phyloP scores from a whole-genome alignment of 1,139 yeast genomes.

The Candida buenavistaensis region DNA sequence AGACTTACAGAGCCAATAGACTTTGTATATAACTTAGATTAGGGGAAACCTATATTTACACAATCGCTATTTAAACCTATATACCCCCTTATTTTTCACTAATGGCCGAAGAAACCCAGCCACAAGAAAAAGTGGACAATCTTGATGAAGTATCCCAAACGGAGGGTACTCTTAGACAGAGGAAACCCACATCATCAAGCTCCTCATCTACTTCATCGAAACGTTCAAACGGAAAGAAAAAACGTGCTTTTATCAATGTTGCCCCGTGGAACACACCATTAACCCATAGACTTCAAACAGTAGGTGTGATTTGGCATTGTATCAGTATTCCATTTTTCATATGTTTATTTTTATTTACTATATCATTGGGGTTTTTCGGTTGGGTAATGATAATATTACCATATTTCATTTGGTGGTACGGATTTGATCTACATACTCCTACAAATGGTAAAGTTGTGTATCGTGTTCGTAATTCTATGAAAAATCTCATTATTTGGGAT shows the following conservation, averaged over 20 bases:
- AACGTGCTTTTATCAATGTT: constrained; percentile 26
- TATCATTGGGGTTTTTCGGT: constrained; percentile 63
- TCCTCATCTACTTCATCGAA: constrained; percentile 1
- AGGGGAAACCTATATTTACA: too few relatives aligned
- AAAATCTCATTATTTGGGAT: constrained; percentile 65
- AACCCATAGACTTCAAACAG: constrained; percentile 62
- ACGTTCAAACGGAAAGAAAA: constrained; percentile 5
- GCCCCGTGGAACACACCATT: constrained; percentile 61
- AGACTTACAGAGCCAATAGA: too few relatives aligned
- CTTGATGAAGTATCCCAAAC: too few relatives aligned
- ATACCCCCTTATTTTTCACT: neutral
- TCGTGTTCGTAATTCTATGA: constrained; percentile 58
- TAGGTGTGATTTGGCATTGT: constrained; percentile 76
- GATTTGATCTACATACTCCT: constrained; percentile 60
- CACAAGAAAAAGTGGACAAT: neutral
- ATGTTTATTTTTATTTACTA: constrained; percentile 51
- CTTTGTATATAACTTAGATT: too few relatives aligned
- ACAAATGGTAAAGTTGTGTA: constrained; percentile 68
- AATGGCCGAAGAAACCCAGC: neutral
- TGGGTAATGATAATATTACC: constrained; percentile 67
- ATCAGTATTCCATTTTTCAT: constrained; percentile 65
- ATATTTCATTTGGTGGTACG: constrained; percentile 60
- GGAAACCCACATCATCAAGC: constrained; percentile 1
- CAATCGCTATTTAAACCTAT: neutral
- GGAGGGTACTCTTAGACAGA: constrained; percentile 4